Conservation (phyloP, 73 alveolate genomes). For the Paramecium caudatum region DNA sequence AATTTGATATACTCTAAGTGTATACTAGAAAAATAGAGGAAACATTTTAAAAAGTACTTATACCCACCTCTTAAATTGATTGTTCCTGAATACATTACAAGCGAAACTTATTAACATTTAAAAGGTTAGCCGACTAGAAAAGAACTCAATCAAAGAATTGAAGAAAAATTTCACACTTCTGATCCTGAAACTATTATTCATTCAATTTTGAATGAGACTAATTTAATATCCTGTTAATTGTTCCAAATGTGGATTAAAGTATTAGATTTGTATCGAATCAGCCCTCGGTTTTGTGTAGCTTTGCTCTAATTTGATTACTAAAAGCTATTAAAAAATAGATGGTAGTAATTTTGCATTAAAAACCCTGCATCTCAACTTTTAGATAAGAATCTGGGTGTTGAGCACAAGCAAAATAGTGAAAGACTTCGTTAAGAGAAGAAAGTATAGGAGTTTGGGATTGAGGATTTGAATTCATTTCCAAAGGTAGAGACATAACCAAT, state of each 20-base stretch:
- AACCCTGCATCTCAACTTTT: not conserved
- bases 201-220: slow-evolving; percentile 74
- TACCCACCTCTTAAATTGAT: slow-evolving; percentile 74
- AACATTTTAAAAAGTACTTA: slow-evolving; percentile 72
- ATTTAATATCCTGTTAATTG: slow-evolving; percentile 69
- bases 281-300: slow-evolving; percentile 74
- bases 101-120: slow-evolving; percentile 40
- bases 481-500: slow-evolving; percentile 84
- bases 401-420: slow-evolving; percentile 17
- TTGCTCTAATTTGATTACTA: slow-evolving; percentile 62
- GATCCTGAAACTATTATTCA: slow-evolving; percentile 78
- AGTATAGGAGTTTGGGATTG: slow-evolving; percentile 9
- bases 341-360: not conserved
- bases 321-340: slow-evolving; percentile 62
- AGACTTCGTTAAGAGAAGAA: not conserved
- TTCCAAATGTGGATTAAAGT: slow-evolving; percentile 75
- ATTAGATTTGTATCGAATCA: slow-evolving; percentile 68
- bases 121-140: slow-evolving; percentile 62
- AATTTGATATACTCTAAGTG: slow-evolving; percentile 71
- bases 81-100: slow-evolving; percentile 75
- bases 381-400: slow-evolving; percentile 38
- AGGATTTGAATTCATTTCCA: slow-evolving; percentile 59
- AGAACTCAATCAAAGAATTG: slow-evolving; percentile 60
- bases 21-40: slow-evolving; percentile 70
- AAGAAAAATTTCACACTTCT: slow-evolving; percentile 71